Conservation (phyloP, 306 rosid species). For the Macrotyloma uniflorum region DNA sequence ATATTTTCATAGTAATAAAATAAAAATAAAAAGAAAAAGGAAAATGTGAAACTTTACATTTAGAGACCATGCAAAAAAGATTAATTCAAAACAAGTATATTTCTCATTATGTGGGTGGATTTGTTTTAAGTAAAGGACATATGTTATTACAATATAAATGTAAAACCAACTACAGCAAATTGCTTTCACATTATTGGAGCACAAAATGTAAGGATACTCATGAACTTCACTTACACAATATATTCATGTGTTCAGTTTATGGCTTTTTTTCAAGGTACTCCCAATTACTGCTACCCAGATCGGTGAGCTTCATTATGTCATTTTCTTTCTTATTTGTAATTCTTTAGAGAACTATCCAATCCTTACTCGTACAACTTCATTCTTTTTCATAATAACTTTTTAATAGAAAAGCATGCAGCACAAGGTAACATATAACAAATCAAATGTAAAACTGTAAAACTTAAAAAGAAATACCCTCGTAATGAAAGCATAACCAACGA, state of each 20-base stretch:
- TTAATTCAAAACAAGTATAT: not conserved
- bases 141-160: not conserved
- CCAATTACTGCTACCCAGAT: not conserved
- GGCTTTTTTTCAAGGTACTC: not conserved
- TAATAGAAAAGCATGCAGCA: not conserved
- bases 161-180: conserved; percentile 9
- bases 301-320: not conserved
- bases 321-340: not conserved
- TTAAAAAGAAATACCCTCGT: conserved; percentile 63
- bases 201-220: not conserved
- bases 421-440: not conserved
- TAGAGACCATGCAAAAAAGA: not conserved
- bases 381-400: not conserved
- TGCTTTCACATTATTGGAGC: not conserved
- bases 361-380: not conserved
- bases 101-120: not conserved
- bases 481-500: conserved; percentile 72
- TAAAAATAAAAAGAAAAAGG: too few relatives aligned
- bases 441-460: not conserved
- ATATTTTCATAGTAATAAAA: too few relatives aligned
- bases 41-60: not conserved
- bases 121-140: not conserved
- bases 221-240: not conserved
- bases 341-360: not conserved
- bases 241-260: not conserved